Evolutionary conservation across 768 basidiomycete species (phyloP).

Genomic region (Cystobasidium ongulense): DNA sequence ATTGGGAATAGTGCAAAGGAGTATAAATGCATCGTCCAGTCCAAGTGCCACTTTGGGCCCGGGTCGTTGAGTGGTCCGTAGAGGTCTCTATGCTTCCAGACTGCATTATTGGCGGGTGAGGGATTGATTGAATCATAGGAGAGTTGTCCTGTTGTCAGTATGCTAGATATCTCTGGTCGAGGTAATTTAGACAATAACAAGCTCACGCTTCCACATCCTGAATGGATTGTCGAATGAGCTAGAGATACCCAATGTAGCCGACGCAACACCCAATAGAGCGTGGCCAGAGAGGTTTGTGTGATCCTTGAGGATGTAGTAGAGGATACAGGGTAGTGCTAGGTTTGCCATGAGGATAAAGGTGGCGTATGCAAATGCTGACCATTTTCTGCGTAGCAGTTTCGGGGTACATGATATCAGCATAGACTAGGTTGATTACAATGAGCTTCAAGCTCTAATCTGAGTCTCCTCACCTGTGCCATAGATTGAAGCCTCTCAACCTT

Average conservation of each 20-base stretch:
- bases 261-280: conserved; percentile 36
- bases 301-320: conserved; percentile 36
- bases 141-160: too few species aligned
- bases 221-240: conserved; percentile 41
- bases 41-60: conserved; percentile 31
- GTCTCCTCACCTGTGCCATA: conserved; percentile 12
- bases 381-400: background rate
- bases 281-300: conserved; percentile 1
- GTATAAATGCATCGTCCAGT: conserved; percentile 35
- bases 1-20: conserved; percentile 34
- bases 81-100: conserved; percentile 33
- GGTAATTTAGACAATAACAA: too few species aligned
- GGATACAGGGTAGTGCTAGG: conserved; percentile 33
- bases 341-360: conserved; percentile 21
- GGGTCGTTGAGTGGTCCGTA: conserved; percentile 40
- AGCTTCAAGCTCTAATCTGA: background rate
- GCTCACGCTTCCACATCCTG: conserved; percentile 39
- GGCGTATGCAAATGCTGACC: background rate
- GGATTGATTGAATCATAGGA: too few species aligned
- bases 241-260: conserved; percentile 37
- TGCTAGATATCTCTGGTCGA: too few species aligned
- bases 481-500: conserved; percentile 11
- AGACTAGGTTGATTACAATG: background rate
- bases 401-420: background rate
- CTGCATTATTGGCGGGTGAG: conserved; percentile 12